Percentiles rank a stretch among this genome's conserved stretches.
Conservation (phyloP, 164 flowering plant species). For the Paratinospora sagittata region DNA sequence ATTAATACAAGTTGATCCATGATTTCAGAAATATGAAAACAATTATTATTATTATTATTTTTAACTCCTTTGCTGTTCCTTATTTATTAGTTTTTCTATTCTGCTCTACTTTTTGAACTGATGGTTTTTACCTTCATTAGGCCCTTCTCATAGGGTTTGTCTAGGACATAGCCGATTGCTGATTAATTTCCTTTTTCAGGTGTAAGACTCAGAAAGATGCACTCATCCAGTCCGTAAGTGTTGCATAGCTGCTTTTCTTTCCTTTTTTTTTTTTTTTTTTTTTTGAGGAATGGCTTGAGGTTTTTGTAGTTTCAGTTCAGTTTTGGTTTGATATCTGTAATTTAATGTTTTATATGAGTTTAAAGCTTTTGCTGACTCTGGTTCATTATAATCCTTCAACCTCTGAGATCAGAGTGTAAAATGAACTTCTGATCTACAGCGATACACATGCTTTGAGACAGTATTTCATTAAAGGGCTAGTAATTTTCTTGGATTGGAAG, state of each 20-base stretch:
- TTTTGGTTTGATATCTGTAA: not conserved
- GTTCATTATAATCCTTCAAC: not conserved
- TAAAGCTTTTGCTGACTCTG: not conserved
- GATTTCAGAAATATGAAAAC: not conserved
- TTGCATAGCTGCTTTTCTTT: too few relatives aligned
- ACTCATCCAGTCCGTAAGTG: slow-evolving; percentile 36
- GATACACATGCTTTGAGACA: too few relatives aligned
- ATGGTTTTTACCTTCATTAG: not conserved
- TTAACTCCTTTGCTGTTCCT: too few relatives aligned
- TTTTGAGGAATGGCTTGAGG: not conserved
- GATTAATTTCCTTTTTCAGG: slow-evolving; percentile 31
- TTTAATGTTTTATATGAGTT: not conserved
- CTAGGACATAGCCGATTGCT: not conserved
- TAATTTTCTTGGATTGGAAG: too few relatives aligned
- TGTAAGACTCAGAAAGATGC: slow-evolving; percentile 55
- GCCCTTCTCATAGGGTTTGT: not conserved
- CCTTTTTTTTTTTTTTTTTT: too few relatives aligned
- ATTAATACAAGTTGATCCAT: not conserved
- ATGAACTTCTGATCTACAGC: not conserved
- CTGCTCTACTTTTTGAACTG: not conserved
- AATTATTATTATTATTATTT: not conserved
- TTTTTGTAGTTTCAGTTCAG: not conserved
- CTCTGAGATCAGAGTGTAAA: not conserved
- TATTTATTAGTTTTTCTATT: not conserved
- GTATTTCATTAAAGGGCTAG: too few relatives aligned